Base-by-base conservation (phyloP, 1,284 basidiomycete species). In the Sanghuangporus baumii region DNA sequence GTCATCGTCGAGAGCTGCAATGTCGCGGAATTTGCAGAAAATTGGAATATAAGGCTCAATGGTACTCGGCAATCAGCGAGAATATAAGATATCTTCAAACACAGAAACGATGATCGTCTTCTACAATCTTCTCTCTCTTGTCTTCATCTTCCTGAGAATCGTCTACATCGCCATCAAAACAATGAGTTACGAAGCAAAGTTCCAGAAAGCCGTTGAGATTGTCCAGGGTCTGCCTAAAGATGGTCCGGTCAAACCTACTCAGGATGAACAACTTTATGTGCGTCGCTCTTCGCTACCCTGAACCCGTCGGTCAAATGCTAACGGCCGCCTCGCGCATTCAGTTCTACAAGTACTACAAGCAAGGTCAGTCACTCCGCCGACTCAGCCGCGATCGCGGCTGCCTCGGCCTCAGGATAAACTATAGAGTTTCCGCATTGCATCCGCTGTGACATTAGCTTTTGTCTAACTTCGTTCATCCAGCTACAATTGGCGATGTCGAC, bases 331-430 rank as follows among this genome's bases (percentile, higher is more conserved):
- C 41, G 46, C 63, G n/a, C 37, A 51, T 61, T 52, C 71, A 96
- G 94, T 96, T 96, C 81, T 97, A 98, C 82, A 84, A 83, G 70
- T 85, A 89, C 74, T 97, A 82, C 83, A 98, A 97, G 82, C 94
- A 96, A 81, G 91, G 91, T 89, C 61, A 43, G 72, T 31, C 38
- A 37, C 12, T 64, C n/a, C 6, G 26, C 26, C 26, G 16, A n/a
- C 55, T 64, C 52, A 57, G 16, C n/a, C 36, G 47, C 26, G 11
- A 51, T 59, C 34, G 31, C 23, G 16, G 34, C 47, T n/a, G 8
- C 36, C 14, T 41, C 16, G 31, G 6, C 31, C 16, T 46, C 43
- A 46, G 43, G 9, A 46, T 46, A 18, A n/a, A 1, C 43, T 18
- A 18, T n/a, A 18, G 20, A 18, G 16, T 46, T 46, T 7, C 43